These are phyloP conservation scores for Aspergillus amoenus DNA, from an alignment of 2,329 filamentous ascomycete genomes.

Conservation along the genomic window DNA sequence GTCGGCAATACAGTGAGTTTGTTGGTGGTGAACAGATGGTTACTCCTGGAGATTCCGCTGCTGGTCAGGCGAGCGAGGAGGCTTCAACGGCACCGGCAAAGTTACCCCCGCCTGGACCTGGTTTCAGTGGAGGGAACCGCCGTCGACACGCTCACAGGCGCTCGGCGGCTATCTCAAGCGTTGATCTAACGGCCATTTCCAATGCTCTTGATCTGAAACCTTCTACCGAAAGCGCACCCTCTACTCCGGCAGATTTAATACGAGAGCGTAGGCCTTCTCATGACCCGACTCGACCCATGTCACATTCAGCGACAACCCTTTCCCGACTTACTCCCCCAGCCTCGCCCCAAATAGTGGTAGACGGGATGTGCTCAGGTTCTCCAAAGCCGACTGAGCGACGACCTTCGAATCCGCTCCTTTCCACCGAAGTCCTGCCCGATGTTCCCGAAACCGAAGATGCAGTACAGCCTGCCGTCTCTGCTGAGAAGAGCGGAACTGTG, in stretches of 20 bases:
- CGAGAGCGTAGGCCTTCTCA: constrained; percentile 28
- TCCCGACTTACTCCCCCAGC: constrained; percentile 33
- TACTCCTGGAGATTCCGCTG: constrained; percentile 64
- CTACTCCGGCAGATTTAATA: constrained; percentile 46
- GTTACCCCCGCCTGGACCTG: constrained; percentile 33
- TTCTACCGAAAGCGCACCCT: constrained; percentile 61
- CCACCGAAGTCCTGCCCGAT: constrained; percentile 82
- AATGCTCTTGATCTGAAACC: constrained; percentile 42
- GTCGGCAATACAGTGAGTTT: constrained; percentile 81
- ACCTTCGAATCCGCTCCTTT: constrained; percentile 68
- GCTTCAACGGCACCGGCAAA: constrained; percentile 22
- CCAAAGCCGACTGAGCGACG: constrained; percentile 10
- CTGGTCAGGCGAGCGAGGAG: constrained; percentile 30
- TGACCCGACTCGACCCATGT: constrained; percentile 31
- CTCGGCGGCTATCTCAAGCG: constrained; percentile 77
- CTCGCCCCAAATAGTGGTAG: constrained; percentile 29
- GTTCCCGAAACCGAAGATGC: constrained; percentile 74
- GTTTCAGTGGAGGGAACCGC: constrained; percentile 47
- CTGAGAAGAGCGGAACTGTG: constrained; percentile 61
- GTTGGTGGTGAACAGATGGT: constrained; percentile 64
- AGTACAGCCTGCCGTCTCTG: constrained; percentile 66
- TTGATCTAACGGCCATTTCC: constrained; percentile 66
- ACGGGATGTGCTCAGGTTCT: constrained; percentile 5
- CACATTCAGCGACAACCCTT: constrained; percentile 33
- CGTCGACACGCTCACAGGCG: constrained; percentile 78